Evolutionary conservation across 257 asterid genomes (phyloP).

Genomic region (Cordia subcordata): DNA sequence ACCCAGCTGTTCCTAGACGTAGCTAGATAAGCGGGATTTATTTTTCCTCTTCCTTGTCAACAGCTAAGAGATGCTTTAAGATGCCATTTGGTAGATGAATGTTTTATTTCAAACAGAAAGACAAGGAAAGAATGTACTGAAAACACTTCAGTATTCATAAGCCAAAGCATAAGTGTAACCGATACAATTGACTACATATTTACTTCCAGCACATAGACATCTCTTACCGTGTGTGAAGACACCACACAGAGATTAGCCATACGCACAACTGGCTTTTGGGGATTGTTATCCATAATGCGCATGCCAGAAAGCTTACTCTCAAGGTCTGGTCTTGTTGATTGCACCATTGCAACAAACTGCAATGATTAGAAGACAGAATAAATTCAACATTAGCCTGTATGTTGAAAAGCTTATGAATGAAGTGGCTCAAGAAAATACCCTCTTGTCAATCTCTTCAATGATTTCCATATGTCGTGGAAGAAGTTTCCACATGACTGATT

Average conservation of each 20-base stretch:
- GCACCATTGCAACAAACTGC: conserved; percentile 69
- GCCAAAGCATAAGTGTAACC: background rate
- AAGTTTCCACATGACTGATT: conserved; percentile 98
- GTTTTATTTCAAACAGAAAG: background rate
- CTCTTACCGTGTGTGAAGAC: conserved; percentile 85
- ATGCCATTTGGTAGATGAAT: background rate
- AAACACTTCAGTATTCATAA: background rate
- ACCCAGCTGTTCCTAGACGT: too few species aligned
- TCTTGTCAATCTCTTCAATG: conserved; percentile 88
- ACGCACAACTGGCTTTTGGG: conserved; percentile 86
- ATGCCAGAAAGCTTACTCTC: conserved; percentile 64
- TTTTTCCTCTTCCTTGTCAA: too few species aligned
- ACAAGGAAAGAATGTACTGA: background rate
- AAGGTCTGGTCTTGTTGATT: conserved; percentile 75
- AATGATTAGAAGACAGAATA: conserved; percentile 14
- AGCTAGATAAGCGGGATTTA: too few species aligned
- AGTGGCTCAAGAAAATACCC: conserved; percentile 41
- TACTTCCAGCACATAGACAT: conserved; percentile 11
- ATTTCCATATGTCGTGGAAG: conserved; percentile 99
- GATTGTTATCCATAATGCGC: conserved; percentile 73
- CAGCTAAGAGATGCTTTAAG: too few species aligned
- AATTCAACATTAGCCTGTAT: conserved; percentile 1
- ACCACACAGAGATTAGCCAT: conserved; percentile 99
- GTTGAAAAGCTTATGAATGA: conserved; percentile 1
- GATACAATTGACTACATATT: background rate